Evolutionary conservation across 2,329 filamentous ascomycete genomes (phyloP).

Genomic region (Zopfia rhizophila): DNA sequence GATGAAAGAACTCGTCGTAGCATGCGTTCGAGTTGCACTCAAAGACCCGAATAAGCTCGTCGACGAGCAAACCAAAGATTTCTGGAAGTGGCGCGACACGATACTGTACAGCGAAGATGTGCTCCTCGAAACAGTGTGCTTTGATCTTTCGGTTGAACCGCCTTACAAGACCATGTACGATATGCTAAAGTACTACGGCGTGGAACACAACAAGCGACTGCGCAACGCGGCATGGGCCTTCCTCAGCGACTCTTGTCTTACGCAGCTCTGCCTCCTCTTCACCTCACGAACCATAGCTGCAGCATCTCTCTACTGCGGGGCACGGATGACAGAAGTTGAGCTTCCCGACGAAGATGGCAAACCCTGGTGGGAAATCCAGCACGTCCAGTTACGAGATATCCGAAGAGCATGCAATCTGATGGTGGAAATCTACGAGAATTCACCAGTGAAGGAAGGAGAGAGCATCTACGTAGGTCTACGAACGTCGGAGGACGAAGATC

Average conservation of each 20-base stretch:
- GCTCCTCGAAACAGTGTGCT: slow-evolving; percentile 90
- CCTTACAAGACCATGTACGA: slow-evolving; percentile 88
- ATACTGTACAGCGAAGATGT: slow-evolving; percentile 93
- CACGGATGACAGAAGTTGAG: slow-evolving; percentile 76
- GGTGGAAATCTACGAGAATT: slow-evolving; percentile 63
- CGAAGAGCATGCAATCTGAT: slow-evolving; percentile 79
- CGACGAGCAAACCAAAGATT: slow-evolving; percentile 97
- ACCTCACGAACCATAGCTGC: slow-evolving; percentile 84
- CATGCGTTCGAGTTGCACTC: slow-evolving; percentile 92
- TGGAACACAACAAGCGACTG: slow-evolving; percentile 82
- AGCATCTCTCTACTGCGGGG: slow-evolving; percentile 86
- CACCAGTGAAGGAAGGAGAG: slow-evolving; percentile 49
- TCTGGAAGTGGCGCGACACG: slow-evolving; percentile 96
- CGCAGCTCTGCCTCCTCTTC: slow-evolving; percentile 83
- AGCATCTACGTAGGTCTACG: slow-evolving; percentile 60
- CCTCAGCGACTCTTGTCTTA: slow-evolving; percentile 88
- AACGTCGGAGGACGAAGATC: slow-evolving; percentile 49
- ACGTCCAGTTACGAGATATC: slow-evolving; percentile 76
- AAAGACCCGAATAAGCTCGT: slow-evolving; percentile 91
- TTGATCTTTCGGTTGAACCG: slow-evolving; percentile 90
- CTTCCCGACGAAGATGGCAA: slow-evolving; percentile 77
- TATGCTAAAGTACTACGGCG: slow-evolving; percentile 76
- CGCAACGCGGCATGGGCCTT: slow-evolving; percentile 93
- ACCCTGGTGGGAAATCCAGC: slow-evolving; percentile 87
- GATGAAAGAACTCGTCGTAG: slow-evolving; percentile 93